Base-by-base conservation (phyloP, 2,329 filamentous ascomycete species). In the Cercospora zeae-maydis region DNA sequence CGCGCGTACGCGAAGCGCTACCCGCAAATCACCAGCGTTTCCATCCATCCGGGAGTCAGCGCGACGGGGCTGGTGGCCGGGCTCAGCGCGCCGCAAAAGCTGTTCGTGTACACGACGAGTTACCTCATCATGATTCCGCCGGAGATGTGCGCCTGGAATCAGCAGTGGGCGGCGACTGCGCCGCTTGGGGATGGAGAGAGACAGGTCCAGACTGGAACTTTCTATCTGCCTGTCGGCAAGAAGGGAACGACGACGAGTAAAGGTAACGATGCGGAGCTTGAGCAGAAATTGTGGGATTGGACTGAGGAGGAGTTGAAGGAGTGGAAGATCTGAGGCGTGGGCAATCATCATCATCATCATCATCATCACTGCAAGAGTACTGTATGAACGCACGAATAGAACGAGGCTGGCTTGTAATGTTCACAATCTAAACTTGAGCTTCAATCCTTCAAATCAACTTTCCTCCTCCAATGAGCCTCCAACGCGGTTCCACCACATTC, bases 21-120 rank as follows among this genome's bases (percentile, higher is more conserved):
- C 64, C 81, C 82, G 1, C 59, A 73, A 2, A 77, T 84, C 58
- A 81, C 75, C 0, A 73, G 73, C 6, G 76, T 79, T 0, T 73
- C 78, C 0, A 65, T 83, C 4, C 82, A 84, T 63, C 82, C 82
- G 0, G 82, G 82, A 11, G 74, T 80, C 21, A 79, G 83, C 16
- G 62, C 75, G 14, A 82, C 81, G 0, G 78, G 80, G 31, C 64
- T 83, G n/a, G 78, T 67, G 68, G 34, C 27, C 10, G 63, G 61
- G 7, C 34, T 66, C 33, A 53, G 33, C 10, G 37, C 53, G 16
- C 45, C 42, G n/a, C 39, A 64, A 11, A 66, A 54, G 37, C 34
- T 61, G 1, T 63, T 66, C 7, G 58, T 65, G 49, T 63, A 66
- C 42, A n/a, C 57, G 31, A 63, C 61, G 2, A 59, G 53, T 19